Evolutionary conservation across 257 asterid genomes (phyloP).

Genomic region (Solanum tacnaense): DNA sequence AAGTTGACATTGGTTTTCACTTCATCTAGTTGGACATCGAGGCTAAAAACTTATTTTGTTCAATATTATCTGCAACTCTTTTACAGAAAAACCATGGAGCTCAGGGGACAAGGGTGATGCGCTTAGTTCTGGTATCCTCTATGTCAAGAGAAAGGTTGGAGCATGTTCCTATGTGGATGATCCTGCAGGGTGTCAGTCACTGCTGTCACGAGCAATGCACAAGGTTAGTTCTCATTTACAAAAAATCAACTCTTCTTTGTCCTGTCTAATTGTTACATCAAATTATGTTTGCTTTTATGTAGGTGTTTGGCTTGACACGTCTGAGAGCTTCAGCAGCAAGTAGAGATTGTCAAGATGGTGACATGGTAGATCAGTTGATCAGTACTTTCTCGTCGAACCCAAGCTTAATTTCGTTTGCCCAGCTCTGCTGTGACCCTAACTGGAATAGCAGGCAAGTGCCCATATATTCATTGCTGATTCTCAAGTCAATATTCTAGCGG

Average conservation of each 20-base stretch:
- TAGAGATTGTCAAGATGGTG: constrained; percentile 37
- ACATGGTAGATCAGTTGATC: constrained; percentile 79
- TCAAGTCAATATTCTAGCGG: not conserved
- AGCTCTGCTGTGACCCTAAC: constrained; percentile 71
- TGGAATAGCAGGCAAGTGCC: constrained; percentile 61
- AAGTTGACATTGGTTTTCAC: not conserved
- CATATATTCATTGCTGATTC: not conserved
- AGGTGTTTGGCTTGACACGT: constrained; percentile 72
- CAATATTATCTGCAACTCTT: constrained; percentile 4
- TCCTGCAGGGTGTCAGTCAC: constrained; percentile 91
- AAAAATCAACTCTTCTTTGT: not conserved
- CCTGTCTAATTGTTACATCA: constrained; percentile 7
- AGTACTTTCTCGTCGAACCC: constrained; percentile 91
- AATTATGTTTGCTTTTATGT: constrained; percentile 8
- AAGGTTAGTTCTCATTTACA: constrained; percentile 36
- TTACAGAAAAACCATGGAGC: constrained; percentile 81
- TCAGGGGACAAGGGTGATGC: constrained; percentile 73
- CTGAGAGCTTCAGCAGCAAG: constrained; percentile 28
- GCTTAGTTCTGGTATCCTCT: constrained; percentile 78
- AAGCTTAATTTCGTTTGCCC: constrained; percentile 91
- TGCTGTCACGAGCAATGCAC: constrained; percentile 92
- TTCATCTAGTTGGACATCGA: not conserved
- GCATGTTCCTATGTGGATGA: constrained; percentile 94
- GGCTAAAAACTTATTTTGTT: not conserved
- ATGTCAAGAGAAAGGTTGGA: constrained; percentile 91